Percentiles rank a stretch among this genome's conserved stretches.
Conservation (phyloP, 2,329 filamentous ascomycete species). For the Nemania abortiva region DNA sequence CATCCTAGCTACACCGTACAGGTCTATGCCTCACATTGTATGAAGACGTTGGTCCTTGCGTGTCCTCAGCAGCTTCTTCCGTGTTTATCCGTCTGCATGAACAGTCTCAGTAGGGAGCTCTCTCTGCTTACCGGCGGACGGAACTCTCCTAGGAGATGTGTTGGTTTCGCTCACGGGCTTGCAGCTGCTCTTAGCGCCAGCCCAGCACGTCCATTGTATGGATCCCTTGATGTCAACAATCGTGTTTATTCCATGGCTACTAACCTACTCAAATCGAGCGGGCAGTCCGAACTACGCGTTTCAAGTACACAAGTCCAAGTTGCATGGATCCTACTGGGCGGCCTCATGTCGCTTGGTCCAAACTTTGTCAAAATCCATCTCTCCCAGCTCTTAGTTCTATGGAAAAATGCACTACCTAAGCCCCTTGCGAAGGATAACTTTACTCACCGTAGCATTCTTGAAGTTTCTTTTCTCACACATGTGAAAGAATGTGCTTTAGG, state of each 20-base stretch:
- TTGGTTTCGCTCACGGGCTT: conserved; percentile 91
- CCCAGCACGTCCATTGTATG: conserved; percentile 87
- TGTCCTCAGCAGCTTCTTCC: conserved; percentile 93
- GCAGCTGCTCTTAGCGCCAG: conserved; percentile 93
- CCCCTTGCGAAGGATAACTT: conserved; percentile 94
- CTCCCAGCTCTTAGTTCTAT: conserved; percentile 90
- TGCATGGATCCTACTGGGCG: conserved; percentile 96
- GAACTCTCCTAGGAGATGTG: conserved; percentile 83
- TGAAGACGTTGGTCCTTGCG: conserved; percentile 88
- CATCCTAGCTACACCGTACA: conserved; percentile 98
- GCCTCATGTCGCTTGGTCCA: conserved; percentile 93
- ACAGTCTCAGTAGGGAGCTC: conserved; percentile 89
- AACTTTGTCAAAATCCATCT: conserved; percentile 99
- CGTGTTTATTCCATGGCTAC: conserved; percentile 92
- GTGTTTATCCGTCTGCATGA: conserved; percentile 95
- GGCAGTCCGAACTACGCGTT: conserved; percentile 88
- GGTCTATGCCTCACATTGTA: conserved; percentile 85
- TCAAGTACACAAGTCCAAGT: conserved; percentile 97
- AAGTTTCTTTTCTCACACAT: conserved; percentile 92
- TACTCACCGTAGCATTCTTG: conserved; percentile 82
- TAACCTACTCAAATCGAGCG: conserved; percentile 89
- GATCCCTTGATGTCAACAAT: conserved; percentile 95
- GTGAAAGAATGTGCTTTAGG: conserved; percentile 94
- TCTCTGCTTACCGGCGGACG: conserved; percentile 79
- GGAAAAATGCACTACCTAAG: conserved; percentile 97